Base-by-base conservation (phyloP, 495 filamentous ascomycete genomes). In the Lepidopterella palustris region DNA sequence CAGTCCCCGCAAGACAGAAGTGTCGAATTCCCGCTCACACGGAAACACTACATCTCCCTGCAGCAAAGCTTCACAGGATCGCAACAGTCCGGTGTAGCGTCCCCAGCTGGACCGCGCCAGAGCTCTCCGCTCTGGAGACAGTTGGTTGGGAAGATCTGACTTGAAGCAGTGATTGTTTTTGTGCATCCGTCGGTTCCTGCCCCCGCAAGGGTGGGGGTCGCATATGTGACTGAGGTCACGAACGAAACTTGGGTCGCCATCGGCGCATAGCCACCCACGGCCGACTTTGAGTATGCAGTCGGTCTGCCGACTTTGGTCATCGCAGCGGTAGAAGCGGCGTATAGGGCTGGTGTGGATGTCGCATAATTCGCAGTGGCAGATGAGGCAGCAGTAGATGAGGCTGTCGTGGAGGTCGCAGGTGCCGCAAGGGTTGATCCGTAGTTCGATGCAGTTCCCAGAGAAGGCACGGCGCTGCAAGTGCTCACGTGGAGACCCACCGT, bases 401-500 rank as follows among this genome's bases (percentile, higher is more conserved):
- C 35, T 11, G 10, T 11, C 3, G 35, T 3, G 13, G 35, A 42
- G 35, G 35, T 42, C 35, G 18, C 35, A 10, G 35, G 18, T 18
- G 35, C 18, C 35, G 18, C 3, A 15, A 42, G 3, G 2, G 35
- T 13, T 42, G 35, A 15, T 2, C 3, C 47, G 15, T 25, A 15
- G 10, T 25, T 50, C 21, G 47, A 4, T 9, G 57, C 69, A 5
- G 70, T 72, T 2, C 67, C 66, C 5, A 79, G 59, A 0, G 76
- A 78, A 4, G 79, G 77, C 11, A 64, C 72, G 2, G 79, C 68
- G n/a, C 61, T 60, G 55, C 79, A 81, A 11, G 77, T 76, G 10
- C 65, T 61, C 5, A 78, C 77, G 23, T 74, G 72, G n/a, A 82
- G 70, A 10, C 79, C 79, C 18, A 69, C 68, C 13, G 63, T 66